Evolutionary conservation across 2,329 filamentous ascomycete genomes (phyloP).

Genomic region (Myrmaecium sp.): DNA sequence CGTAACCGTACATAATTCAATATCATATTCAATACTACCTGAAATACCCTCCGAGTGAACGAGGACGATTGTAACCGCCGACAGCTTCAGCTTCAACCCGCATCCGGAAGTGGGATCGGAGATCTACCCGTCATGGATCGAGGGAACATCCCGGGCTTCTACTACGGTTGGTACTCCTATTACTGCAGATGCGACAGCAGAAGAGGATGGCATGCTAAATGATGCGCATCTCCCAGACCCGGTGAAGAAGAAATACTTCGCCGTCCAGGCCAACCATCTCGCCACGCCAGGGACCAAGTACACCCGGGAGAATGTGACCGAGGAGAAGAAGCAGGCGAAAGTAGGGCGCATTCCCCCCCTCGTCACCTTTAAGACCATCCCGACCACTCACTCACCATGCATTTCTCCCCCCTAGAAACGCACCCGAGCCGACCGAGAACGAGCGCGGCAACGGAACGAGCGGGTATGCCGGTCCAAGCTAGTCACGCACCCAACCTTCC

Average conservation of each 20-base stretch:
- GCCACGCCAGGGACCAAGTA: conserved; percentile 21
- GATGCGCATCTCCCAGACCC: conserved; percentile 13
- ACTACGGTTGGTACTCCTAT: conserved; percentile 18
- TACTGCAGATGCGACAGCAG: background rate
- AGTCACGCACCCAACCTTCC: no score
- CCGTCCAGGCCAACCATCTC: conserved; percentile 23
- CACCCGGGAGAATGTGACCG: conserved; percentile 20
- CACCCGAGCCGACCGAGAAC: no score
- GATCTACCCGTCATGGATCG: conserved; percentile 22
- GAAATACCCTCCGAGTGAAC: background rate
- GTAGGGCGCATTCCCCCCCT: background rate
- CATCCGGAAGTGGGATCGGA: no score
- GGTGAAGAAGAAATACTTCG: conserved; percentile 34
- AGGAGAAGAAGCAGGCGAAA: conserved; percentile 8
- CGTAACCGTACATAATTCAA: background rate
- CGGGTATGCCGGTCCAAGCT: no score
- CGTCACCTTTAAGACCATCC: background rate
- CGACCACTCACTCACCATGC: no score
- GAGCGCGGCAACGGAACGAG: no score
- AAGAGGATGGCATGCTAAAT: conserved; percentile 2
- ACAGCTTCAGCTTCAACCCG: no score
- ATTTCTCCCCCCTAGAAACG: no score
- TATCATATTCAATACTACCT: background rate
- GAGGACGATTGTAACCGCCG: conserved; percentile 1
- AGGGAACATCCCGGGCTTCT: conserved; percentile 30